Conservation (phyloP, 352 stramenopile species). For the Albugo candida region DNA sequence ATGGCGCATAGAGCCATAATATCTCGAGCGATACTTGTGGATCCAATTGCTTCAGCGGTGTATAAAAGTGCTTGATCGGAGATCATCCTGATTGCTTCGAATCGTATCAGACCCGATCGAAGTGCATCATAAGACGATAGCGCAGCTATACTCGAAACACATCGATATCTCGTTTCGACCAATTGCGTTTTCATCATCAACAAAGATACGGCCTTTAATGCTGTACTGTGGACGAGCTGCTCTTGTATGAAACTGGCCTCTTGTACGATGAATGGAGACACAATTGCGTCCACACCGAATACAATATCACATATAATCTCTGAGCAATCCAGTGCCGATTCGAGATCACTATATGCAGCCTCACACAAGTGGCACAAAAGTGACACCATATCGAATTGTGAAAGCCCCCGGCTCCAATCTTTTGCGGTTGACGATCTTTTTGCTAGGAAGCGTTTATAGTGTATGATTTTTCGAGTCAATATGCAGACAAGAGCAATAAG, state of each 20-base stretch:
- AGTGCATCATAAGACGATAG: conserved; percentile 23
- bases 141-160: conserved; percentile 30
- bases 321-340: conserved; percentile 35
- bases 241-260: too few species aligned
- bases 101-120: conserved; percentile 18
- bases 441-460: conserved; percentile 2
- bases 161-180: conserved; percentile 38
- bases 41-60: conserved; percentile 14
- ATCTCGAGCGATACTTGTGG: conserved; percentile 8
- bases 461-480: conserved; percentile 34
- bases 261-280: background rate
- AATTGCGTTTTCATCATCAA: conserved; percentile 18
- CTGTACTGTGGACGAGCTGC: conserved; percentile 13
- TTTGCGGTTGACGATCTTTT: background rate
- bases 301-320: conserved; percentile 39
- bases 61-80: conserved; percentile 30
- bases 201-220: conserved; percentile 18
- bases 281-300: conserved; percentile 8
- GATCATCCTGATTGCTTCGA: conserved; percentile 4
- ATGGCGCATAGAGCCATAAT: conserved; percentile 38
- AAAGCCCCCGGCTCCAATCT: too few species aligned
- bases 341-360: conserved; percentile 12
- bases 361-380: conserved; percentile 28
- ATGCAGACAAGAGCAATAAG: conserved; percentile 35
- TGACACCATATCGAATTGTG: conserved; percentile 4